These are phyloP conservation scores for Hordeum marinum DNA, from an alignment of 176 grass and related monocot species.

Conservation along the genomic window DNA sequence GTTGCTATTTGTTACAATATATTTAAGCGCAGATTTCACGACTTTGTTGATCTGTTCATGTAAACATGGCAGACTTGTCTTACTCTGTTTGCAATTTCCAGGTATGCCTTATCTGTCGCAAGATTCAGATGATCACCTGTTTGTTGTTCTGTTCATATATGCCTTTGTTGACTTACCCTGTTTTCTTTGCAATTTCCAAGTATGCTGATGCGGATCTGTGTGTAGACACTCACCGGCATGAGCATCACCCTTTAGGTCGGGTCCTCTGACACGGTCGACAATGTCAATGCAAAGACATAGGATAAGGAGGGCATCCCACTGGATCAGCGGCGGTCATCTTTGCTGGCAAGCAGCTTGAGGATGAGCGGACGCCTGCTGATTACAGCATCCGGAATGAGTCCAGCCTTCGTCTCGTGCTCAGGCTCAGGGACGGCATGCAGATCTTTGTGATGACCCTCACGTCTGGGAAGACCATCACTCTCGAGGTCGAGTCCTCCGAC, in stretches of 20 bases:
- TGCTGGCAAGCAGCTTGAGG: background rate
- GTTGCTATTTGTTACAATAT: too few relatives aligned
- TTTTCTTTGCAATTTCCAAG: background rate
- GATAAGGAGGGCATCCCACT: background rate
- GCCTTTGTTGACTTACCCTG: background rate
- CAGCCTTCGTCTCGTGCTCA: background rate
- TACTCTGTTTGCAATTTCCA: background rate
- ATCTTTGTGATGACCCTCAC: too few relatives aligned
- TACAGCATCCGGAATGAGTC: background rate
- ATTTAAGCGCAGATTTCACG: background rate
- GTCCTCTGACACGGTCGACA: slow-evolving; percentile 23
- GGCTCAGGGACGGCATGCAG: background rate
- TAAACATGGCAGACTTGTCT: background rate
- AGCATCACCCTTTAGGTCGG: too few relatives aligned
- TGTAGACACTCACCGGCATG: too few relatives aligned
- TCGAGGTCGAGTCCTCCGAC: background rate
- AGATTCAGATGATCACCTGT: background rate
- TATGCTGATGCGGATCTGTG: background rate
- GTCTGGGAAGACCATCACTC: too few relatives aligned
- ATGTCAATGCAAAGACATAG: slow-evolving; percentile 55
- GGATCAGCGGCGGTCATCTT: background rate
- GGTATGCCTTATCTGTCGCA: background rate
- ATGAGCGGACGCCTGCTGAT: background rate
- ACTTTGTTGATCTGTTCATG: background rate
- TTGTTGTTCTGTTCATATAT: background rate